Conservation (phyloP, 2,329 filamentous ascomycete genomes). For the Exophiala sideris region DNA sequence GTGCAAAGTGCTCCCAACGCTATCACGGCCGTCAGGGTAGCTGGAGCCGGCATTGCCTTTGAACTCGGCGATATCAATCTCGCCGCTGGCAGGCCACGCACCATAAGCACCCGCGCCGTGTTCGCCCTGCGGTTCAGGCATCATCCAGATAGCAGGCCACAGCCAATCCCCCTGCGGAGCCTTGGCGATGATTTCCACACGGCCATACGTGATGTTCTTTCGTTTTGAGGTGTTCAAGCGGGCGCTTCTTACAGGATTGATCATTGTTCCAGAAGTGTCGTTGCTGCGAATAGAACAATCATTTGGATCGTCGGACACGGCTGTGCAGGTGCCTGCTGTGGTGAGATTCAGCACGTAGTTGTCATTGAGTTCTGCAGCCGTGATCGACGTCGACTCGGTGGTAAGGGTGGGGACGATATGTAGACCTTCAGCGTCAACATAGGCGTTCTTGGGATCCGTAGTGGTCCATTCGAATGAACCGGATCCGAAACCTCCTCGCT, state of each 20-base stretch:
- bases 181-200: conserved; percentile 55
- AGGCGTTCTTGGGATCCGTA: conserved; percentile 46
- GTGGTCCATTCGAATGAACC: conserved; percentile 57
- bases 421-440: conserved; percentile 47
- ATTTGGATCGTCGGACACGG: background rate
- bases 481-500: conserved; percentile 46
- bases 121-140: conserved; percentile 38
- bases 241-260: conserved; percentile 51
- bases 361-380: background rate
- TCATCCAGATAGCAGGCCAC: conserved; percentile 54
- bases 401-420: conserved; percentile 56
- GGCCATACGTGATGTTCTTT: conserved; percentile 49
- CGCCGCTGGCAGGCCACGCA: conserved; percentile 50
- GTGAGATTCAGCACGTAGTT: conserved; percentile 1
- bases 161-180: conserved; percentile 55
- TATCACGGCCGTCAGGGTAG: conserved; percentile 41
- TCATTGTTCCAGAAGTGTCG: conserved; percentile 34
- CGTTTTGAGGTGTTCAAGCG: conserved; percentile 49
- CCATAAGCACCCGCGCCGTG: conserved; percentile 43
- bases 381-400: conserved; percentile 32
- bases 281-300: conserved; percentile 2
- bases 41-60: conserved; percentile 47
- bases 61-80: conserved; percentile 54
- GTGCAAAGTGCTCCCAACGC: conserved; percentile 45
- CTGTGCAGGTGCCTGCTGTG: background rate